phyloP scores from a whole-genome alignment of 345 rosid genomes.

The Salix caprea region DNA sequence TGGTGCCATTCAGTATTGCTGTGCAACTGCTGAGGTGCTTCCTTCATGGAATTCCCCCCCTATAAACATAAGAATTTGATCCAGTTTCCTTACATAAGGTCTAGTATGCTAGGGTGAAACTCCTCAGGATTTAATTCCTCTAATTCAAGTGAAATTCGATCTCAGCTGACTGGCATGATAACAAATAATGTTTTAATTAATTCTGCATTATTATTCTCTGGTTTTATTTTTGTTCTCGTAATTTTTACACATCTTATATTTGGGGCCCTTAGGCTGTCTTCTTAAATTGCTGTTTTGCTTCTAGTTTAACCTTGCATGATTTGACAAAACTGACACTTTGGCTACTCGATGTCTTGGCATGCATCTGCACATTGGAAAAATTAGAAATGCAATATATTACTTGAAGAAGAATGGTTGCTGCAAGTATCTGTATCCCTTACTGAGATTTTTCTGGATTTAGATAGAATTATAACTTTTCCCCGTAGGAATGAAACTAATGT shows the following conservation, averaged over 20 bases:
- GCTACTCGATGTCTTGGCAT: background rate
- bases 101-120: too few relatives aligned
- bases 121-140: too few relatives aligned
- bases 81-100: too few relatives aligned
- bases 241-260: background rate
- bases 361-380: background rate
- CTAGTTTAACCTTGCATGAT: background rate
- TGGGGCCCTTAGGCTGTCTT: background rate
- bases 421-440: background rate
- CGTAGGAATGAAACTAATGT: background rate
- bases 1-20: too few relatives aligned
- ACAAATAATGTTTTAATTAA: too few relatives aligned
- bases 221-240: background rate
- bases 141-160: too few relatives aligned
- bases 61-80: too few relatives aligned
- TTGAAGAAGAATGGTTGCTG: background rate
- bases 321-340: background rate
- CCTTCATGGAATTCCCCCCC: too few relatives aligned
- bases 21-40: too few relatives aligned
- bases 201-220: background rate
- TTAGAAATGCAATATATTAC: background rate
- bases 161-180: too few relatives aligned
- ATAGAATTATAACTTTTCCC: background rate
- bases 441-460: background rate
- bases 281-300: background rate